These are phyloP conservation scores for Termitomyces sp. DNA, from an alignment of 768 basidiomycete genomes.

Conservation along the genomic window DNA sequence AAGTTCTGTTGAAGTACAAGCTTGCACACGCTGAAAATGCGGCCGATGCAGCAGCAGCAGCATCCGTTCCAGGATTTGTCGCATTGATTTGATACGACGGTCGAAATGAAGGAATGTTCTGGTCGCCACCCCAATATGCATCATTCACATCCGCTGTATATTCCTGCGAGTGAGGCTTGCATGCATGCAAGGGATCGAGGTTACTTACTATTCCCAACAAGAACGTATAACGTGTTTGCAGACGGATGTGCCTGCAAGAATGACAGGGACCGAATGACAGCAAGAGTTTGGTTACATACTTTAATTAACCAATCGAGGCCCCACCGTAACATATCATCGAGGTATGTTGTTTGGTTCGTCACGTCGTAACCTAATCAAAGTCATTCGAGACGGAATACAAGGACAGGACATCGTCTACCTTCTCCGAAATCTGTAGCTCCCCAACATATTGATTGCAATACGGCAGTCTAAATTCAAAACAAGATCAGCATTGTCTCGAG, in stretches of 20 bases:
- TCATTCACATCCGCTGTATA: conserved; percentile 57
- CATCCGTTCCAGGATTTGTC: conserved; percentile 86
- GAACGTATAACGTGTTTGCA: conserved; percentile 69
- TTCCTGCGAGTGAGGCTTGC: not conserved
- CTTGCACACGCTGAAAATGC: conserved; percentile 87
- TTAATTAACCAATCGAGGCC: conserved; percentile 91
- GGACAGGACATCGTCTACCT: conserved; percentile 38
- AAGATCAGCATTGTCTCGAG: conserved; percentile 4
- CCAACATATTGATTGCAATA: conserved; percentile 87
- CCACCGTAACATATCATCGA: conserved; percentile 91
- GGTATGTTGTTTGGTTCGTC: conserved; percentile 84
- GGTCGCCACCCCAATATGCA: conserved; percentile 89
- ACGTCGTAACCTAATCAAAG: conserved; percentile 59
- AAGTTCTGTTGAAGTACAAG: conserved; percentile 64
- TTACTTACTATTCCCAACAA: conserved; percentile 61
- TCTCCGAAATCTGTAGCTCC: conserved; percentile 81
- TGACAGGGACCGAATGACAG: not conserved
- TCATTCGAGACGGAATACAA: not conserved
- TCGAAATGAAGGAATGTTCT: conserved; percentile 68
- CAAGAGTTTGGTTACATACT: conserved; percentile 35
- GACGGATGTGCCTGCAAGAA: conserved; percentile 70
- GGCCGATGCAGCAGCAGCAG: conserved; percentile 76
- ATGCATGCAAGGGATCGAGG: not conserved
- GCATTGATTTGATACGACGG: conserved; percentile 77
- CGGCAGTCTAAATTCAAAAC: conserved; percentile 54